Base-by-base conservation (phyloP, 208 protist genomes). In the Acanthamoeba healyi region DNA sequence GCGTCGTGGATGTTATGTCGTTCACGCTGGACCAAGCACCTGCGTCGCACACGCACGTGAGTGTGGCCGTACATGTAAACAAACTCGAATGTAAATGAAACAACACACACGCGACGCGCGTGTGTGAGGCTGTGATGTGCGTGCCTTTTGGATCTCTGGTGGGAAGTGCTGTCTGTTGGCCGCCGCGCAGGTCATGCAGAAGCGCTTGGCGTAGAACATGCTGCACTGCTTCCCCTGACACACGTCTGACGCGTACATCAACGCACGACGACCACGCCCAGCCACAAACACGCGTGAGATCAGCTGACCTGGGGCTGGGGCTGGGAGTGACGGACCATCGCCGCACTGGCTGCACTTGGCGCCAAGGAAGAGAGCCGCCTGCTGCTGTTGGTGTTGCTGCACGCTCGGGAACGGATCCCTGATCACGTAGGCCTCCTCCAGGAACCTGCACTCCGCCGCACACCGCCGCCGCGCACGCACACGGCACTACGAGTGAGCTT, bases 351-450 rank as follows among this genome's bases (percentile, higher is more conserved):
- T 74, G 84, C 84, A 91, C 51, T 91, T 91, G 61, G 29, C 51
- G 46, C 84, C 84, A 0, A 91, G 56, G 84, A 40, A 70, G 10
- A 91, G 51, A 19, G 84, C 84, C 2, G 84, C 24, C 19, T 32
- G 84, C 54, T 91, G 34, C 84, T 63, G 84, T 46, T 44, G 29
- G 19, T 19, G 32, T 26, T 77, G 67, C 67, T 38, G 38, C 67
- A 14, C 36, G 44, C 29, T 58, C 7, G 77, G 77, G 54, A 91
- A 91, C 15, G 84, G 84, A 72, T 91, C 84, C 5, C 61, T 6
- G 5, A 91, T 91, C 84, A 91, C 56, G 38, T 91, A 91, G 32
- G 84, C 84, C 84, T 91, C 84, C 84, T 91, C 84, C 56, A 91
- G 24, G 34, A 91, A 91, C 32, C 84, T 91, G 34, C 9, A 12